Conservation (phyloP, 352 stramenopile species). For the Globisporangium camurandrum region DNA sequence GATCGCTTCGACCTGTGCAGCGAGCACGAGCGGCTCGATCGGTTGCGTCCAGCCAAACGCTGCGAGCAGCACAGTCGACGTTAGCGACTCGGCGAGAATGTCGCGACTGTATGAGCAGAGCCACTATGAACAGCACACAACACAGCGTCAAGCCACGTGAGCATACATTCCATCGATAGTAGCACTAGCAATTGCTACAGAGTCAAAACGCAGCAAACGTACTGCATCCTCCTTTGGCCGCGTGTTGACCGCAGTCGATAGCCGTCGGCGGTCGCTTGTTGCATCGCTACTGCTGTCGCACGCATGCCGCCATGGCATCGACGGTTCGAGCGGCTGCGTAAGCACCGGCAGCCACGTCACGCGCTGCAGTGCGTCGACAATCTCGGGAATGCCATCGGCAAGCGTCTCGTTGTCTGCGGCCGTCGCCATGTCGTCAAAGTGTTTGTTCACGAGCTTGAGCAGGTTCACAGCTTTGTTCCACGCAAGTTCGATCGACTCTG, state of each 20-base stretch:
- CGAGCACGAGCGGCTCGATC: slow-evolving; percentile 33
- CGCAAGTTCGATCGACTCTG: slow-evolving; percentile 14
- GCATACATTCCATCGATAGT: background rate
- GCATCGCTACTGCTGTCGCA: background rate
- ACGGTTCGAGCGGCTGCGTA: slow-evolving; percentile 17
- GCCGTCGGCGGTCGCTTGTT: slow-evolving; percentile 2
- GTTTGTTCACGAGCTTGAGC: slow-evolving; percentile 63
- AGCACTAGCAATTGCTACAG: background rate
- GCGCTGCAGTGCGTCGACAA: slow-evolving; percentile 25
- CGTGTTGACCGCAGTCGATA: slow-evolving; percentile 35
- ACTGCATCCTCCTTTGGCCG: slow-evolving; percentile 52
- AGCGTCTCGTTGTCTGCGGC: slow-evolving; percentile 2
- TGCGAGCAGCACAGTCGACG: slow-evolving; percentile 37
- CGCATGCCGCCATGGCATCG: slow-evolving; percentile 51
- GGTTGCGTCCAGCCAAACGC: slow-evolving; percentile 50
- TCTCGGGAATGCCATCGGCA: slow-evolving; percentile 13
- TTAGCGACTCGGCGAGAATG: slow-evolving; percentile 48
- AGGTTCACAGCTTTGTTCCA: slow-evolving; percentile 44
- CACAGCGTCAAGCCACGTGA: background rate
- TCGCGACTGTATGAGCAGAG: slow-evolving; percentile 44
- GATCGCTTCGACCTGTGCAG: slow-evolving; percentile 45
- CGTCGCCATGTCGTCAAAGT: slow-evolving; percentile 57
- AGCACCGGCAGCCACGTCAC: slow-evolving; percentile 38
- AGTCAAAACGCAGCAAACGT: slow-evolving; percentile 12
- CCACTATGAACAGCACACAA: slow-evolving; percentile 30